Conservation (phyloP, 2,329 filamentous ascomycete genomes). For the Chrysosporium queenslandicum region DNA sequence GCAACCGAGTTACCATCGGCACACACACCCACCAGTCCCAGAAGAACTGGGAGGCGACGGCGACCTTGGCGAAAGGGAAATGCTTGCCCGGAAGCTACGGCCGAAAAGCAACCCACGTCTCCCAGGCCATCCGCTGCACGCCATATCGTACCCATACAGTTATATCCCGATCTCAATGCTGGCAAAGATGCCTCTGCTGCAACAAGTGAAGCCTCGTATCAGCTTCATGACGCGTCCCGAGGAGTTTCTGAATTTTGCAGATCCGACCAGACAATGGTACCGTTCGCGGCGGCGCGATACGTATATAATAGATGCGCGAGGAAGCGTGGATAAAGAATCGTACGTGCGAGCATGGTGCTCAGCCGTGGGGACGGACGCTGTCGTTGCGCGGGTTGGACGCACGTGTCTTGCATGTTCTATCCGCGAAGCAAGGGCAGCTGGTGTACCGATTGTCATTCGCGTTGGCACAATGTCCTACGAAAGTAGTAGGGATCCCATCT, state of each 20-base stretch:
- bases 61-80: slow-evolving; percentile 8
- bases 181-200: slow-evolving; percentile 16
- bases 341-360: slow-evolving; percentile 39
- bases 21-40: slow-evolving; percentile 3
- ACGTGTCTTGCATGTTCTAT: slow-evolving; percentile 36
- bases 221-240: slow-evolving; percentile 3
- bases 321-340: slow-evolving; percentile 29
- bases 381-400: slow-evolving; percentile 33
- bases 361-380: slow-evolving; percentile 33
- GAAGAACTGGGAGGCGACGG: neutral
- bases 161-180: slow-evolving; percentile 25
- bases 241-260: slow-evolving; percentile 4
- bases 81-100: slow-evolving; percentile 8
- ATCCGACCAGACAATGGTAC: neutral
- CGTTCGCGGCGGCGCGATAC: slow-evolving; percentile 13
- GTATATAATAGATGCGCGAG: slow-evolving; percentile 31
- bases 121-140: slow-evolving; percentile 33
- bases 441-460: slow-evolving; percentile 33
- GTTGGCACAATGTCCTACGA: slow-evolving; percentile 21
- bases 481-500: neutral
- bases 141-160: slow-evolving; percentile 26
- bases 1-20: slow-evolving; percentile 11
- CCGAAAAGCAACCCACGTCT: slow-evolving; percentile 21
- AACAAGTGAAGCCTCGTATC: slow-evolving; percentile 8
- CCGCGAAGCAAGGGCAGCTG: slow-evolving; percentile 34